Base-by-base conservation (phyloP, 2,329 filamentous ascomycete species). In the Zymoseptoria crescenta region DNA sequence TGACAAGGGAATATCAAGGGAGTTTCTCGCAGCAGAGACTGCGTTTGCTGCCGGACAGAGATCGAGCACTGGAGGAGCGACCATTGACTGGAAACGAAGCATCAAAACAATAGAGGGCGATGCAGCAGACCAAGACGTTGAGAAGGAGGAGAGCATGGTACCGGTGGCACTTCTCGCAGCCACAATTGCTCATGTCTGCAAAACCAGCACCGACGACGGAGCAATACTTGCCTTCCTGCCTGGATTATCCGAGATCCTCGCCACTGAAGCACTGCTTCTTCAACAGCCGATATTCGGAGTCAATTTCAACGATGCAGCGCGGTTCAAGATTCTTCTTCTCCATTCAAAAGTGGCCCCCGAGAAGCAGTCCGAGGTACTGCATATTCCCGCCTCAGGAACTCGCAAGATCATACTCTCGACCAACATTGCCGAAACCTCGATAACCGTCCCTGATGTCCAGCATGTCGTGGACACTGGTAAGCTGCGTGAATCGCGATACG, bases 391-490 rank as follows among this genome's bases (percentile, higher is more conserved):
- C 2, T 55, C 61, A 20, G 77, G 75, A 16, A 74, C 74, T 52
- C 74, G 80, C 50, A 78, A 79, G 61, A 74, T 82, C 30, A 77
- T 82, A 35, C 68, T 82, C 8, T 73, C 78, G 3, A 81, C 79
- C 0, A 79, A 80, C 57, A 78, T 81, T 58, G 78, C 78, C 6
- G 80, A 81, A 64, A 80, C 78, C 0, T 79, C 76, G 3, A 69
- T 81, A 49, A 81, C 79, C 5, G 76, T 81, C n/a, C 74, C 78
- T 8, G 79, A 81, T 60, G 77, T 82, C 20, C 74, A 74, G 56
- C 77, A 75, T 64, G 78, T 82, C 1, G 69, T 82, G 35, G 80
- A 82, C 60, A 70, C 72, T 16, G 80, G 80, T 54, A 79, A 75
- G 63, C 61, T 73, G 10, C 71, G 75, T 28, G 69, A 74, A 52